These are phyloP conservation scores for Coniochaeta pulveracea DNA, from an alignment of 2,329 filamentous ascomycete species.

Conservation along the genomic window DNA sequence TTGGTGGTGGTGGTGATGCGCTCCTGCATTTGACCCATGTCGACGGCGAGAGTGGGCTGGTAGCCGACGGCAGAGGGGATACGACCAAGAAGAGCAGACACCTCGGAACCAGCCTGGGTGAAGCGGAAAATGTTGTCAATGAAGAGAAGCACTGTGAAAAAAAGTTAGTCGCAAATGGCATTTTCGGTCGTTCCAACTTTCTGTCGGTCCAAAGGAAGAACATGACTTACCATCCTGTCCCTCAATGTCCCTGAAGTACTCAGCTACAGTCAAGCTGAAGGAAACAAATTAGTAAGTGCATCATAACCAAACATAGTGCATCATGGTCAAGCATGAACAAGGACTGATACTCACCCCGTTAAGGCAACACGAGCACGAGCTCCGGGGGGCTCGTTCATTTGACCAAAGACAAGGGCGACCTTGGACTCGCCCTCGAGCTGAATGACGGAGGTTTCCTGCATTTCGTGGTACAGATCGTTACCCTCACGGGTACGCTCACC, in stretches of 20 bases:
- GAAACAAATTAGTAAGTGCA: conserved; percentile 3
- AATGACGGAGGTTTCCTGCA: conserved; percentile 99
- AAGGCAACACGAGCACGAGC: conserved; percentile 99
- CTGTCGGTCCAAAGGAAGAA: too few species aligned
- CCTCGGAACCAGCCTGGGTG: conserved; percentile 99
- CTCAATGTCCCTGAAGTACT: conserved; percentile 67
- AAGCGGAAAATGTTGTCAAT: conserved; percentile 99
- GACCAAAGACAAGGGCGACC: conserved; percentile 98
- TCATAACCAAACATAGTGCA: background rate
- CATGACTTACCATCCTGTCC: conserved; percentile 70
- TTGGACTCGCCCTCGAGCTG: conserved; percentile 98
- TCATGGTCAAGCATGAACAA: background rate
- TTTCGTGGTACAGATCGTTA: conserved; percentile 99
- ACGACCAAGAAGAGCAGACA: conserved; percentile 98
- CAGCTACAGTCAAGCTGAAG: conserved; percentile 45
- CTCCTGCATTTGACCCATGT: conserved; percentile 99
- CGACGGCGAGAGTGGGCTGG: conserved; percentile 95
- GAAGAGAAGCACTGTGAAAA: conserved; percentile 73
- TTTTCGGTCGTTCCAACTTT: too few species aligned
- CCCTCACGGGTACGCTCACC: conserved; percentile 99
- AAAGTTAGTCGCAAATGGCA: background rate
- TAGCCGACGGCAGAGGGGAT: conserved; percentile 99
- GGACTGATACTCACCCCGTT: conserved; percentile 42
- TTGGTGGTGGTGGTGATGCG: conserved; percentile 99
- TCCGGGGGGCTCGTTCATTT: conserved; percentile 99